Base-by-base conservation (phyloP, 2,329 filamentous ascomycete genomes). In the Huntiella moniliformis region DNA sequence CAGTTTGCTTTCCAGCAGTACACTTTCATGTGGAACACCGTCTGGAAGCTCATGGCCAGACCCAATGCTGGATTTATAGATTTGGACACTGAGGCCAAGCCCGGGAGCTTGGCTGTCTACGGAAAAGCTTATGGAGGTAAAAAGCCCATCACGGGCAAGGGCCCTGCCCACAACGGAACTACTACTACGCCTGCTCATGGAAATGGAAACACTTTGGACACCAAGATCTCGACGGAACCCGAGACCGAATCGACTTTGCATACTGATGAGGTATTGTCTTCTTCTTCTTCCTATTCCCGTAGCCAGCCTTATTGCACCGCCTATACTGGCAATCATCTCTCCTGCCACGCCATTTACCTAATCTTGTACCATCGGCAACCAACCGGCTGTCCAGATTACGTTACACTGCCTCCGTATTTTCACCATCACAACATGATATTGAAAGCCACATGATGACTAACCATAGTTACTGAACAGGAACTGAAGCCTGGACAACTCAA, bases 1-100 rank as follows among this genome's bases (percentile, higher is more conserved):
- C 47, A 49, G 36, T 49, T 49, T 40, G 47, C 43, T 17, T 49
- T 49, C 43, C 47, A 49, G 44, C 47, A 49, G 40, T 49, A 49
- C 47, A 49, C 45, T 38, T 49, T 43, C 43, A 42, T 49, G 39
- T 49, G 47, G 47, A 49, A 49, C 43, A 35, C 46, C 35, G 44
- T 49, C 46, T 49, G 47, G 47, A 49, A 46, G 40, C 47, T 49
- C 35, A 38, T 41, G 5, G 47, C 47, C 5, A 49, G 47, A 46
- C 47, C 47, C 4, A 49, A 33, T 34, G 47, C 47, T n/a, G 47
- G 47, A 38, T 49, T 42, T 11, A 36, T 49, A 45, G 47, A 49
- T 33, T 22, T 47, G 36, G 22, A 28, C 22, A 16, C 31, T 10
- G 47, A 49, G 18, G 34, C 47, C 13, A 49, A 45, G 17, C 32